Base-by-base conservation (phyloP, 163 green algal genomes). In the Volvox carteri region DNA sequence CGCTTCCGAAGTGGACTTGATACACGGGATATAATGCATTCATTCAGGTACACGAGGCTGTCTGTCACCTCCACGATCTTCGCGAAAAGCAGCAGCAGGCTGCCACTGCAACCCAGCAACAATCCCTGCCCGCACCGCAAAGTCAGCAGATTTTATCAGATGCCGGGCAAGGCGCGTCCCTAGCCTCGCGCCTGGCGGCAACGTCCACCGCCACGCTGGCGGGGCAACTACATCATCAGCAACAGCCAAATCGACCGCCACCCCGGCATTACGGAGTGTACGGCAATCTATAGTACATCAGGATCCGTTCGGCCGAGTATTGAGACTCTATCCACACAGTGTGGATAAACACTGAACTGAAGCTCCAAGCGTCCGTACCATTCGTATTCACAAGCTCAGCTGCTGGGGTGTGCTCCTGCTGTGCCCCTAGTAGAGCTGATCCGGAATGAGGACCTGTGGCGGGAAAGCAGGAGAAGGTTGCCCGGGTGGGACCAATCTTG, bases 371-470 rank as follows among this genome's bases (percentile, higher is more conserved):
- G n/a, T n/a, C n/a, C n/a, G n/a, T n/a, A n/a, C n/a, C n/a, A n/a
- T n/a, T n/a, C n/a, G n/a, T n/a, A n/a, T n/a, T n/a, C n/a, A n/a
- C n/a, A n/a, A n/a, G n/a, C n/a, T n/a, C n/a, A n/a, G n/a, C n/a
- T n/a, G n/a, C n/a, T n/a, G n/a, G n/a, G n/a, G n/a, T n/a, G n/a
- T n/a, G n/a, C n/a, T n/a, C n/a, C n/a, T n/a, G n/a, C n/a, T n/a
- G n/a, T n/a, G n/a, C n/a, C n/a, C n/a, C 25, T 67, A 78, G 11
- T 87, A 87, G 14, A 87, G 67, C 33, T 87, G 65, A 30, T 87
- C 81, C 18, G 81, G 81, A 35, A 87, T 87, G 33, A 87, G 81
- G 41, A 87, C 81, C 81, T 87, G 81, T 11, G 54, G 54, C 4
- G 54, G 54, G 28, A 65, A 23, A 23, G 54, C 54, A 65, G 54